These are phyloP conservation scores for Gonapodya prolifera DNA, from an alignment of 192 early-diverging fungal genomes.

Conservation along the genomic window DNA sequence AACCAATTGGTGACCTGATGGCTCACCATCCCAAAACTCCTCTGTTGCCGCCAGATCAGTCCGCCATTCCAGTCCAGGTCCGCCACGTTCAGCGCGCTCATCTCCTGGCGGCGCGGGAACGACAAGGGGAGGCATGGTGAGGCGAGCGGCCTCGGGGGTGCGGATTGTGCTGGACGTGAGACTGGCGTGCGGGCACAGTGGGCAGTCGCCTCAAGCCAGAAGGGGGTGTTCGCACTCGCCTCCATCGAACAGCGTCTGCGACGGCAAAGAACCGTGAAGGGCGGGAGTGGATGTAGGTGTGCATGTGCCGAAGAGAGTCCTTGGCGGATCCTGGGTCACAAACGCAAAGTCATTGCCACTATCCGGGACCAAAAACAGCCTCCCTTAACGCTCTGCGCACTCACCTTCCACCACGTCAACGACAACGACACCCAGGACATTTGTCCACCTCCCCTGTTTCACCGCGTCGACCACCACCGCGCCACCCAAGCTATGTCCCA, in stretches of 20 bases:
- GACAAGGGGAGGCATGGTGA: slow-evolving; percentile 59
- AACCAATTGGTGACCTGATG: not conserved
- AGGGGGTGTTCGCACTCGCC: slow-evolving; percentile 19
- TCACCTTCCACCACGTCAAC: slow-evolving; percentile 70
- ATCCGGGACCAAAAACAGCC: not conserved
- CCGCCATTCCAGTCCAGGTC: slow-evolving; percentile 34
- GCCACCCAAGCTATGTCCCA: slow-evolving; percentile 80
- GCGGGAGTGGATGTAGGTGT: slow-evolving; percentile 24
- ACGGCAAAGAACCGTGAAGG: slow-evolving; percentile 31
- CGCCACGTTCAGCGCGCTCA: slow-evolving; percentile 7
- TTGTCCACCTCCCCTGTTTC: slow-evolving; percentile 25
- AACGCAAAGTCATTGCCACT: not conserved
- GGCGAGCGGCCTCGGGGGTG: slow-evolving; percentile 49
- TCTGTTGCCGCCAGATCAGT: slow-evolving; percentile 48
- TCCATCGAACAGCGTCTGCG: slow-evolving; percentile 41
- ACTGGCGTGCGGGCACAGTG: slow-evolving; percentile 12
- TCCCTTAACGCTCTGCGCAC: not conserved
- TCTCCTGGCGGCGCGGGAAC: slow-evolving; percentile 5
- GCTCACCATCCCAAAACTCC: slow-evolving; percentile 50
- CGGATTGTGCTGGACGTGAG: slow-evolving; percentile 47
- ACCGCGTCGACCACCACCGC: slow-evolving; percentile 56
- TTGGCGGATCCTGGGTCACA: slow-evolving; percentile 29
- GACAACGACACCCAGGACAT: slow-evolving; percentile 48
- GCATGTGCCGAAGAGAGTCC: slow-evolving; percentile 37
- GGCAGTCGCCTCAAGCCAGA: not conserved